Conservation (phyloP, 129 eudicot genomes). For the Dittrichia graveolens region DNA sequence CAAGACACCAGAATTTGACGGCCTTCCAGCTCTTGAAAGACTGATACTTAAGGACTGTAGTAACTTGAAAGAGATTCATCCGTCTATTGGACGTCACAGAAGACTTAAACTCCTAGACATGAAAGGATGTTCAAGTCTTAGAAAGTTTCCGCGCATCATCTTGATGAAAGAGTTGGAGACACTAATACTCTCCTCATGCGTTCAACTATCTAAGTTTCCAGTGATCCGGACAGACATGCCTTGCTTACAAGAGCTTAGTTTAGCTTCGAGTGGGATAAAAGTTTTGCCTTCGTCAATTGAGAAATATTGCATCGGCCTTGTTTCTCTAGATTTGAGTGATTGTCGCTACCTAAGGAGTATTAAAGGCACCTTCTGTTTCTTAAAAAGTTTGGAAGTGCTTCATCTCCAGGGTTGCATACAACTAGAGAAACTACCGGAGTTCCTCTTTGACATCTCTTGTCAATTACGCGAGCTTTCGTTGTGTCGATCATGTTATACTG, state of each 20-base stretch:
- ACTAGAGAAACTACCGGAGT: not conserved
- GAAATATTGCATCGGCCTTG: slow-evolving; percentile 6
- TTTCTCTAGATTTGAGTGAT: not conserved
- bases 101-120: not conserved
- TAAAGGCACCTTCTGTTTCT: not conserved
- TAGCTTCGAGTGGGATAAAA: not conserved
- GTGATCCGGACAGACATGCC: not conserved
- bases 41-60: not conserved
- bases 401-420: not conserved
- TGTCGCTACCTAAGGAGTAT: not conserved
- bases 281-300: not conserved
- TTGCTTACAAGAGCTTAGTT: not conserved
- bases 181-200: not conserved
- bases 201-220: not conserved
- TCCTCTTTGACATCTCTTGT: not conserved
- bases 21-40: slow-evolving; percentile 8
- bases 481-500: not conserved
- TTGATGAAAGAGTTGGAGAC: not conserved
- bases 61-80: not conserved
- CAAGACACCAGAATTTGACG: slow-evolving; percentile 6
- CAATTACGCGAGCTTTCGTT: not conserved
- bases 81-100: slow-evolving; percentile 24
- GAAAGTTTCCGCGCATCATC: slow-evolving; percentile 4
- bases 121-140: not conserved
- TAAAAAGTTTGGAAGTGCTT: not conserved